These are phyloP conservation scores for Penicillium lividum DNA, from an alignment of 495 filamentous ascomycete genomes.

Conservation along the genomic window DNA sequence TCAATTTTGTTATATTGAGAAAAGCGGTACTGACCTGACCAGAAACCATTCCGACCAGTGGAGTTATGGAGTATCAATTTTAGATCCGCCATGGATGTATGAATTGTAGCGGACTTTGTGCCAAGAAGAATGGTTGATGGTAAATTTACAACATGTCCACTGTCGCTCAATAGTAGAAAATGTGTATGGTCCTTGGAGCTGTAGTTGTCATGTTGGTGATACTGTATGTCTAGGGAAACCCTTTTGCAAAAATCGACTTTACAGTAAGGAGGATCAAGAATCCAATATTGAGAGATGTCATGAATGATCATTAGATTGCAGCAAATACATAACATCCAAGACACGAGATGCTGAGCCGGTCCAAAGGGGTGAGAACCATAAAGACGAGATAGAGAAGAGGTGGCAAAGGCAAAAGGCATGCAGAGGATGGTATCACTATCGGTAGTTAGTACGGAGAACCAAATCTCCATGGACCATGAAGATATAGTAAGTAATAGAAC, in stretches of 20 bases:
- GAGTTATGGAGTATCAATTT: too few relatives aligned
- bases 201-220: neutral
- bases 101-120: too few relatives aligned
- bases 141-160: too few relatives aligned
- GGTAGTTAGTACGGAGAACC: constrained; percentile 7
- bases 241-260: neutral
- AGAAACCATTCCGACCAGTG: too few relatives aligned
- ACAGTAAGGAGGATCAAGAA: neutral
- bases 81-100: too few relatives aligned
- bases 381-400: constrained; percentile 18
- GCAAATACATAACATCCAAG: constrained; percentile 24
- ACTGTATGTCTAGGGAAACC: neutral
- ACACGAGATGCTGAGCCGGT: constrained; percentile 24
- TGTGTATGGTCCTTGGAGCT: neutral
- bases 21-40: too few relatives aligned
- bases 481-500: constrained; percentile 7
- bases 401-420: constrained; percentile 6
- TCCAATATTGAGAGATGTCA: constrained; percentile 17
- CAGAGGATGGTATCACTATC: constrained; percentile 29
- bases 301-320: constrained; percentile 31
- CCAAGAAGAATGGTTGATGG: too few relatives aligned
- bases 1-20: too few relatives aligned
- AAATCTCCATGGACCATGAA: neutral
- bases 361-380: constrained; percentile 14
- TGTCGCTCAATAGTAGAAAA: neutral